Evolutionary conservation across 352 stramenopile genomes (phyloP).

Genomic region (Phytopythium cucurbitacearum): DNA sequence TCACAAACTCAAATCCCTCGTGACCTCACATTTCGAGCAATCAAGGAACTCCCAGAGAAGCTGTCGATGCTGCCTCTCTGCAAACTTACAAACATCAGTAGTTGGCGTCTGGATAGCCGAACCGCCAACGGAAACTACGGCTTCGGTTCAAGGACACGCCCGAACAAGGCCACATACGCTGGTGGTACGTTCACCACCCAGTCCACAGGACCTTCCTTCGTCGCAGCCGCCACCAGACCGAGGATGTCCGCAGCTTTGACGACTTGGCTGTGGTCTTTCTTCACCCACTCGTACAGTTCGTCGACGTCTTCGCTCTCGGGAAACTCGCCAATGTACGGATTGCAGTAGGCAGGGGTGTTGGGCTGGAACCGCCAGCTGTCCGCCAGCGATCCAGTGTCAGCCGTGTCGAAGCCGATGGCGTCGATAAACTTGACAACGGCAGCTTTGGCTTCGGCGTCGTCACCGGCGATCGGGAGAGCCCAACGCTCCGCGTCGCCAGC

Average conservation of each 20-base stretch:
- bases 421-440: conserved; percentile 4
- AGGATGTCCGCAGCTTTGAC: conserved; percentile 6
- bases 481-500: conserved; percentile 8
- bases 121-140: too few relatives aligned
- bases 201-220: not conserved
- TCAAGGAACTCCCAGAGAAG: too few relatives aligned
- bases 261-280: conserved; percentile 4
- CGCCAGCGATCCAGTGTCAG: conserved; percentile 5
- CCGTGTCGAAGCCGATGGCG: conserved; percentile 8
- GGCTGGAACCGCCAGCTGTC: conserved; percentile 9
- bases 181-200: not conserved
- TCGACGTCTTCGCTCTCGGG: not conserved
- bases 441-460: conserved; percentile 6
- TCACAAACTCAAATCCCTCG: too few relatives aligned
- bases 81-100: too few relatives aligned
- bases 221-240: not conserved
- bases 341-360: conserved; percentile 5
- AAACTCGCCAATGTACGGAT: conserved; percentile 4
- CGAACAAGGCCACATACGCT: not conserved
- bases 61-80: too few relatives aligned
- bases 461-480: conserved; percentile 5
- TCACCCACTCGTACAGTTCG: conserved; percentile 6
- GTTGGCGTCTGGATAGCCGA: too few relatives aligned
- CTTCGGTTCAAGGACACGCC: too few relatives aligned
- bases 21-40: too few relatives aligned